phyloP scores from a whole-genome alignment of 2,329 filamentous ascomycete genomes.

The Xylariomycetidae sp. region DNA sequence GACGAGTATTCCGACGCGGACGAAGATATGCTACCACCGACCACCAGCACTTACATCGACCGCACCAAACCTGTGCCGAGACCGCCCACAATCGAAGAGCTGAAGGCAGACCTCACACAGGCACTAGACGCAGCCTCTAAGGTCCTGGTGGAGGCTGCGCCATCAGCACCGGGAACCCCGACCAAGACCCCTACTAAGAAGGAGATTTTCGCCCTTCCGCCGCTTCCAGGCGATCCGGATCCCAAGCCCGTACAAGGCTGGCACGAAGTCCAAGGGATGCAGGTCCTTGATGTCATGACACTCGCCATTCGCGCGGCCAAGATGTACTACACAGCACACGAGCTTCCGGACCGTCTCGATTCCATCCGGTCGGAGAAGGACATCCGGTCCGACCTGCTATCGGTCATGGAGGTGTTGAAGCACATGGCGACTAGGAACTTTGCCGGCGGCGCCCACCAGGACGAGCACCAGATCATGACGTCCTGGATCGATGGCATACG shows the following conservation, averaged over 20 bases:
- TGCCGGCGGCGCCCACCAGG: conserved; percentile 69
- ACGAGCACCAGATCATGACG: conserved; percentile 70
- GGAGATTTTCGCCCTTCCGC: conserved; percentile 6
- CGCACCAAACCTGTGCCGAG: conserved; percentile 75
- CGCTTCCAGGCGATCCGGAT: conserved; percentile 19
- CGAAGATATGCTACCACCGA: conserved; percentile 85
- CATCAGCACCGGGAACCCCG: conserved; percentile 8
- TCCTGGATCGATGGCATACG: conserved; percentile 76
- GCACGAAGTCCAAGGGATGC: conserved; percentile 85
- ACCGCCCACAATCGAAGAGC: conserved; percentile 73
- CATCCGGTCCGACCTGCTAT: conserved; percentile 76
- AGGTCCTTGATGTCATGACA: conserved; percentile 87
- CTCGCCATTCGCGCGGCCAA: conserved; percentile 93
- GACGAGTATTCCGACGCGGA: conserved; percentile 61
- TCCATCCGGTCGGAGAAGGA: conserved; percentile 81
- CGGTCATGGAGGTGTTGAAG: conserved; percentile 85
- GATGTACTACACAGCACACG: conserved; percentile 92
- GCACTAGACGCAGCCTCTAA: conserved; percentile 35
- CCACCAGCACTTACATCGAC: conserved; percentile 90
- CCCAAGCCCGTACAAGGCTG: conserved; percentile 60
- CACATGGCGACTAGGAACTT: conserved; percentile 87
- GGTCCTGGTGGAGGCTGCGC: conserved; percentile 58
- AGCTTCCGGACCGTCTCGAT: conserved; percentile 77
- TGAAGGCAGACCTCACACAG: conserved; percentile 57
- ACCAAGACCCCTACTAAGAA: conserved; percentile 7